Evolutionary conservation across 148 eudicot species (phyloP).

Genomic region (Simmondsia chinensis): DNA sequence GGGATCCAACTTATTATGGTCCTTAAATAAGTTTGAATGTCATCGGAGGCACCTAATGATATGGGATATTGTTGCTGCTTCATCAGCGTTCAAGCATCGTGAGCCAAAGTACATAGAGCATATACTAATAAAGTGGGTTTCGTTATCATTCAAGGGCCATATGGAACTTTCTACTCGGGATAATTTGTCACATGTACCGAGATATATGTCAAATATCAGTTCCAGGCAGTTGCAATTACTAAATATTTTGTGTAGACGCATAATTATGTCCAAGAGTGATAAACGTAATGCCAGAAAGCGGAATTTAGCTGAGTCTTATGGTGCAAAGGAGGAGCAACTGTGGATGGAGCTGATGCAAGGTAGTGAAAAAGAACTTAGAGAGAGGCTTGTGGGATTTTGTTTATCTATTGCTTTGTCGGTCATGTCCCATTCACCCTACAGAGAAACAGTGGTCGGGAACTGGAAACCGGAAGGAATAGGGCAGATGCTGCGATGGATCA

Average conservation of each 20-base stretch:
- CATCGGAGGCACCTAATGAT: conserved; percentile 43
- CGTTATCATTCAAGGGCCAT: conserved; percentile 17
- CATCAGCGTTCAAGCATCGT: conserved; percentile 51
- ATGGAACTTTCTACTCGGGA: conserved; percentile 15
- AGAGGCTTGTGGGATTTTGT: conserved; percentile 61
- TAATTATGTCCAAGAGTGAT: conserved; percentile 30
- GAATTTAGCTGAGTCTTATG: conserved; percentile 13
- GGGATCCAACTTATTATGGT: conserved; percentile 42
- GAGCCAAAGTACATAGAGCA: conserved; percentile 35
- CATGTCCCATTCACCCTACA: conserved; percentile 9
- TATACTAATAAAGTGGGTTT: conserved; percentile 46
- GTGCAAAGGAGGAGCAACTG: conserved; percentile 24
- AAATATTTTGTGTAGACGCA: conserved; percentile 56
- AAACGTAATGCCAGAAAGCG: conserved; percentile 12
- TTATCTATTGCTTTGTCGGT: conserved; percentile 25
- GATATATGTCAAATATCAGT: conserved; percentile 31
- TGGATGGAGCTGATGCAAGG: conserved; percentile 52
- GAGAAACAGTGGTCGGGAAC: conserved; percentile 9
- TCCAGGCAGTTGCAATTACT: conserved; percentile 67
- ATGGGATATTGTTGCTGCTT: conserved; percentile 76
- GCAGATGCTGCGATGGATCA: conserved; percentile 71
- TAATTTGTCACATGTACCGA: conserved; percentile 21
- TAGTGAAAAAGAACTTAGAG: conserved; percentile 62
- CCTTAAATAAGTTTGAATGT: conserved; percentile 34
- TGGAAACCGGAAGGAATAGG: conserved; percentile 48